Conservation (phyloP, 208 protist species). For the Leptomonas seymouri region DNA sequence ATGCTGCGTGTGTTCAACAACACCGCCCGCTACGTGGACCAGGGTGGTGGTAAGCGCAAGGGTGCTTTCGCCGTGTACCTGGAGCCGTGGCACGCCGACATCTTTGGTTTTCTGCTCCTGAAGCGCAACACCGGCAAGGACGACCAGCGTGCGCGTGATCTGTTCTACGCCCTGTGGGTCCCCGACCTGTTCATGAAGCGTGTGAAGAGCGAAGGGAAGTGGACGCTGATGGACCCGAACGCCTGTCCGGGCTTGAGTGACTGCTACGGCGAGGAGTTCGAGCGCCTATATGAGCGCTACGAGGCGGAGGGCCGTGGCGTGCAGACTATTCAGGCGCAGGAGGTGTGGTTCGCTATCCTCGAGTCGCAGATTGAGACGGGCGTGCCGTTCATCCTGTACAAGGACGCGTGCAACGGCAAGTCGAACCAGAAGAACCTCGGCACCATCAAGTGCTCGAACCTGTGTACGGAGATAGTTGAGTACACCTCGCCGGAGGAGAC, state of each 20-base stretch:
- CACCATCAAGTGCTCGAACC: constrained; percentile 98
- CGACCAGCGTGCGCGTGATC: constrained; percentile 97
- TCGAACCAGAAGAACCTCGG: constrained; percentile 99
- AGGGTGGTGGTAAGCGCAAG: constrained; percentile 98
- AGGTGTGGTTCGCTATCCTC: constrained; percentile 99
- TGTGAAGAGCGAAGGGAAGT: constrained; percentile 94
- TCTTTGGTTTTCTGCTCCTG: constrained; percentile 98
- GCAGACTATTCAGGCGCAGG: constrained; percentile 94
- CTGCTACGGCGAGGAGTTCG: constrained; percentile 96
- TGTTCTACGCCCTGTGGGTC: constrained; percentile 99
- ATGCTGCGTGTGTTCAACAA: constrained; percentile 99
- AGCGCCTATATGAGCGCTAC: constrained; percentile 94
- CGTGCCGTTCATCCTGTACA: constrained; percentile 99
- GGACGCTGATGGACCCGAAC: constrained; percentile 98
- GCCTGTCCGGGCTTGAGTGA: constrained; percentile 96
- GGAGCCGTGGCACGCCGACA: constrained; percentile 99
- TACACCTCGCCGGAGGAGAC: constrained; percentile 98
- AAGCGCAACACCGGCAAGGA: constrained; percentile 99
- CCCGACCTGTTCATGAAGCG: constrained; percentile 99
- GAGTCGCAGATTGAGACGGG: constrained; percentile 99
- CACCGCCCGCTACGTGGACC: constrained; percentile 99
- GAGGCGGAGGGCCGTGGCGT: constrained; percentile 91
- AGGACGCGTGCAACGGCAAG: constrained; percentile 99
- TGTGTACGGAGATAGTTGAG: constrained; percentile 99
- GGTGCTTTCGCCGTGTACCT: constrained; percentile 99